A percentile compares a stretch with the other conserved stretches of the same genome.
phyloP scores from a whole-genome alignment of 176 grass and related monocot genomes.

The Oryza brachyantha region DNA sequence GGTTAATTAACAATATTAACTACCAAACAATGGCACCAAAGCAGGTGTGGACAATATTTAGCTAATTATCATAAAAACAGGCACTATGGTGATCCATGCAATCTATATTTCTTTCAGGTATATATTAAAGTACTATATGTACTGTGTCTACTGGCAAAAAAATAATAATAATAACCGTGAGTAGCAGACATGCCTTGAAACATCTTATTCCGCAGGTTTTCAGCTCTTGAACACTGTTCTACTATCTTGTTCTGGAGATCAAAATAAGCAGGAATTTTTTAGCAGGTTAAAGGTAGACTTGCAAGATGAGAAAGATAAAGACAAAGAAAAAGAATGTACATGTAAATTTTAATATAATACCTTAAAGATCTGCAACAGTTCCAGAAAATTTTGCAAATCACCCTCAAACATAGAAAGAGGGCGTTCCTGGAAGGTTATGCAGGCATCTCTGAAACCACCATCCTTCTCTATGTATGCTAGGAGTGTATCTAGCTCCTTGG shows the following conservation, averaged over 20 bases:
- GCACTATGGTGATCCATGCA: background rate
- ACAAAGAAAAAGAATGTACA: background rate
- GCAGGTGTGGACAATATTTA: background rate
- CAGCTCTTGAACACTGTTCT: constrained; percentile 64
- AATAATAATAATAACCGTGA: background rate
- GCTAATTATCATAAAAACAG: constrained; percentile 1
- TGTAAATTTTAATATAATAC: constrained; percentile 39
- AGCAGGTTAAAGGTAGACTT: constrained; percentile 6
- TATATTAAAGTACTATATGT: background rate
- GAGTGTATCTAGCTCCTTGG: constrained; percentile 69
- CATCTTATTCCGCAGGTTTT: constrained; percentile 85
- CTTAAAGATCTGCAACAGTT: constrained; percentile 68
- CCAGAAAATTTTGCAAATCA: constrained; percentile 55
- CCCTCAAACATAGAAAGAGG: constrained; percentile 62
- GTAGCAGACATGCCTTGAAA: constrained; percentile 60
- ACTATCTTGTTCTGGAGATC: constrained; percentile 60
- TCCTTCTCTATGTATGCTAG: constrained; percentile 75
- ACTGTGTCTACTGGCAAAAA: background rate
- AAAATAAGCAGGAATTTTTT: constrained; percentile 35
- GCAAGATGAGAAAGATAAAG: background rate
- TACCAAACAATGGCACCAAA: background rate
- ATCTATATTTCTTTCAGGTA: constrained; percentile 9
- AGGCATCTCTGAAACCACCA: constrained; percentile 78
- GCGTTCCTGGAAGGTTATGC: constrained; percentile 65
- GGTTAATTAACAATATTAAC: background rate